Evolutionary conservation across 768 basidiomycete species (phyloP).

Genomic region (Lepiota brunneoincarnata): DNA sequence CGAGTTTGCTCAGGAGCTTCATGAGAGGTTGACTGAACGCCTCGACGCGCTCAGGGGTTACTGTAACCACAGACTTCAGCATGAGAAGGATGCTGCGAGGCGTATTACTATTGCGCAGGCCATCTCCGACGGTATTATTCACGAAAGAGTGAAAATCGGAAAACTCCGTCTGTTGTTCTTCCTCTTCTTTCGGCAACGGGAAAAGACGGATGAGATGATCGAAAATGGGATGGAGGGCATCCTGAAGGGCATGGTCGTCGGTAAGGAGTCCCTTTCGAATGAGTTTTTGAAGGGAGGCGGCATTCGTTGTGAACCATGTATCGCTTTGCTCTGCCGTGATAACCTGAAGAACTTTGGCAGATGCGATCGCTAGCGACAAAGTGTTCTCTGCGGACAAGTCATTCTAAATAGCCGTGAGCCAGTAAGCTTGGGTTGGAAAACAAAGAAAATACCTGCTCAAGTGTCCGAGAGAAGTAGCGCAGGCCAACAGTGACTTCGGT

Average conservation of each 20-base stretch:
- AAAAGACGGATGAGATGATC: conserved; percentile 75
- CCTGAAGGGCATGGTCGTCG: conserved; percentile 78
- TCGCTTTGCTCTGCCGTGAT: conserved; percentile 82
- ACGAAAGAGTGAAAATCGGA: conserved; percentile 79
- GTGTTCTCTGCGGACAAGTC: conserved; percentile 68
- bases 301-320: conserved; percentile 75
- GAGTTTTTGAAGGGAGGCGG: conserved; percentile 71
- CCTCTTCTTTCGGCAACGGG: conserved; percentile 77
- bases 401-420: conserved; percentile 39
- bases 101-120: conserved; percentile 67
- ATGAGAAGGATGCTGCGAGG: conserved; percentile 83
- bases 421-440: not conserved
- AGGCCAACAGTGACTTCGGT: conserved; percentile 89
- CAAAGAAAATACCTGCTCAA: conserved; percentile 64
- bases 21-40: conserved; percentile 71
- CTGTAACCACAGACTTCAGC: conserved; percentile 80
- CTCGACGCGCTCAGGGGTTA: conserved; percentile 81
- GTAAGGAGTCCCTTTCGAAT: conserved; percentile 83
- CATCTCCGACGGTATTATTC: conserved; percentile 72
- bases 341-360: conserved; percentile 87
- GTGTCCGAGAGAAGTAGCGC: conserved; percentile 80
- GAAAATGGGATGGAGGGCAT: conserved; percentile 78
- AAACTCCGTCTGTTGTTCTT: conserved; percentile 69
- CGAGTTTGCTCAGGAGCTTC: conserved; percentile 80
- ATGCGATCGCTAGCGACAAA: conserved; percentile 69